phyloP scores from a whole-genome alignment of 2,329 filamentous ascomycete genomes.

The Drechslerella coelobrocha region DNA sequence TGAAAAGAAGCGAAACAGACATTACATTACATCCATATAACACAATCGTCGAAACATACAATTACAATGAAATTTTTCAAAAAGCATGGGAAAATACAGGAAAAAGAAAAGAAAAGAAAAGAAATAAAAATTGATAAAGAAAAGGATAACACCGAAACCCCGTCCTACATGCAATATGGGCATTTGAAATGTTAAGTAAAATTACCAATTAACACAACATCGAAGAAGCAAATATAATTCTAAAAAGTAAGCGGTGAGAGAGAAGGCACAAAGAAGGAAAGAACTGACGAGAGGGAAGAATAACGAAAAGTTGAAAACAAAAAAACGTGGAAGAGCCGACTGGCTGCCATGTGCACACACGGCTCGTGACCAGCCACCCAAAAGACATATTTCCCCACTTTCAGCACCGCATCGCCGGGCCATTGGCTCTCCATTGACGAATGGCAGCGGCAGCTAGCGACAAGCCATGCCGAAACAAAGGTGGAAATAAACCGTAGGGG shows the following conservation, averaged over 20 bases:
- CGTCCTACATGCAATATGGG: constrained; percentile 2
- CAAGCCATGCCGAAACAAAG: constrained; percentile 37
- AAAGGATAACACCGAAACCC: constrained; percentile 7
- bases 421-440: constrained; percentile 12
- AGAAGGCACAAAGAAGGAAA: constrained; percentile 24
- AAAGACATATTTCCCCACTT: neutral
- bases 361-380: neutral
- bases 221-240: constrained; percentile 2
- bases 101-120: no score
- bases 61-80: no score
- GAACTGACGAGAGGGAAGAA: neutral
- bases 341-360: neutral
- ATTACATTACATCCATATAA: neutral
- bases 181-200: constrained; percentile 6
- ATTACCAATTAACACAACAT: neutral
- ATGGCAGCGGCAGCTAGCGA: constrained; percentile 28
- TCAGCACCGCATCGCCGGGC: neutral
- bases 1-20: neutral
- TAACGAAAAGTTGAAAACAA: constrained; percentile 3
- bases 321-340: constrained; percentile 10
- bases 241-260: no score
- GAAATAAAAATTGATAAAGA: neutral
- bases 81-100: neutral
- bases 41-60: neutral
- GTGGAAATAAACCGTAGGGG: constrained; percentile 46